Evolutionary conservation across 495 filamentous ascomycete species (phyloP).

Genomic region (Tetracladium marchalianum): DNA sequence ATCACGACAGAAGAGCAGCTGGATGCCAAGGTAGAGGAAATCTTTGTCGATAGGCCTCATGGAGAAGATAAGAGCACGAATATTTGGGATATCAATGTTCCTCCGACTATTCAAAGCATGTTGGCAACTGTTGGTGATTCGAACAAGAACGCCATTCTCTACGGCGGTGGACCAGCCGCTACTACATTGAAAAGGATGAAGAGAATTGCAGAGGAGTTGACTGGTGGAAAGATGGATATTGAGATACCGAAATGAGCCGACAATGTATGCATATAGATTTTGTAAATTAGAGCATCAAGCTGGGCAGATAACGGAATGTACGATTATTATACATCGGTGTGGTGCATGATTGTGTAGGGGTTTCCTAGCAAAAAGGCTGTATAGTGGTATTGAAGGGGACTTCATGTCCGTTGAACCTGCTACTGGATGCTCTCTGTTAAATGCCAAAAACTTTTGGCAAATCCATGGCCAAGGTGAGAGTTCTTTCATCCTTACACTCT

Average conservation of each 20-base stretch:
- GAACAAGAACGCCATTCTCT: slow-evolving; percentile 14
- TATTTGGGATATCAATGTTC: slow-evolving; percentile 46
- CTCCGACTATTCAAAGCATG: slow-evolving; percentile 39
- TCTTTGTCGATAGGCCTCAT: slow-evolving; percentile 33
- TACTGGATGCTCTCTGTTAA: too few relatives aligned
- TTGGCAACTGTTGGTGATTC: slow-evolving; percentile 23
- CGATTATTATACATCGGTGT: too few relatives aligned
- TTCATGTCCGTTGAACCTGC: too few relatives aligned
- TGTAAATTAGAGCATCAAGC: too few relatives aligned
- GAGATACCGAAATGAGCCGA: not conserved
- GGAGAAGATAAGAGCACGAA: slow-evolving; percentile 33
- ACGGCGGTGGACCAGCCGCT: slow-evolving; percentile 5
- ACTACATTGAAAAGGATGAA: slow-evolving; percentile 43
- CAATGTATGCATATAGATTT: too few relatives aligned
- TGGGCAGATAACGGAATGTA: too few relatives aligned
- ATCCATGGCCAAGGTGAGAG: too few relatives aligned
- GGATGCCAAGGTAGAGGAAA: slow-evolving; percentile 47
- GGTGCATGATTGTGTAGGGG: too few relatives aligned
- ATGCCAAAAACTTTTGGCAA: too few relatives aligned
- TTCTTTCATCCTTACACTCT: too few relatives aligned
- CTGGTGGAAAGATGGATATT: slow-evolving; percentile 51
- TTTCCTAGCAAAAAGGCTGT: too few relatives aligned
- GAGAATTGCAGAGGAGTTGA: slow-evolving; percentile 57
- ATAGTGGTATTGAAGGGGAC: too few relatives aligned
- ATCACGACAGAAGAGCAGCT: slow-evolving; percentile 53